Conservation (phyloP, 257 asterid genomes). For the Solanum gandarillasii region DNA sequence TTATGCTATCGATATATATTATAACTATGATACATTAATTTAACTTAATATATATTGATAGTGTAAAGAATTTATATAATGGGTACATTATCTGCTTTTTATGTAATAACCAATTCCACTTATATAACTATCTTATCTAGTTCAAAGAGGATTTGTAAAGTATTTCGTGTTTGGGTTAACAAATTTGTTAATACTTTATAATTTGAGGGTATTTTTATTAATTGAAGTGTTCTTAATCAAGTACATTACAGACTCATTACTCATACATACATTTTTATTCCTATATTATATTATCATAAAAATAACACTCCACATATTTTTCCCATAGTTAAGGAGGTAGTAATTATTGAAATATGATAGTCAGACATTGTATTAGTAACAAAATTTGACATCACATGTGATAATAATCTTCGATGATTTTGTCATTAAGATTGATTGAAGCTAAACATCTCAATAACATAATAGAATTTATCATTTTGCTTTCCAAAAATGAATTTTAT, state of each 20-base stretch:
- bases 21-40: too few species aligned
- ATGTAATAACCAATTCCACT: not conserved
- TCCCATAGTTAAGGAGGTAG: not conserved
- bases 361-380: not conserved
- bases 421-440: not conserved
- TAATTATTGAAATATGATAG: not conserved
- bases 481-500: not conserved
- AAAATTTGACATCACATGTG: not conserved
- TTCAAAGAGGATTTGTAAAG: not conserved
- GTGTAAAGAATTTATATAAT: not conserved
- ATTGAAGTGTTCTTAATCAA: not conserved
- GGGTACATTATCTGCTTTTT: too few species aligned
- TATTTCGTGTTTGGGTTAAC: not conserved
- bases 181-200: not conserved
- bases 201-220: not conserved
- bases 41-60: not conserved
- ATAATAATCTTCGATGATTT: not conserved
- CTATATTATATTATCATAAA: not conserved
- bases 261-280: not conserved
- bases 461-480: not conserved
- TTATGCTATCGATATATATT: too few species aligned
- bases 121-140: not conserved
- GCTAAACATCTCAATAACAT: not conserved
- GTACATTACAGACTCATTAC: not conserved
- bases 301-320: not conserved